These are phyloP conservation scores for Ophiognomonia clavigignenti-juglandacearum DNA, from an alignment of 2,329 filamentous ascomycete genomes.

Conservation along the genomic window DNA sequence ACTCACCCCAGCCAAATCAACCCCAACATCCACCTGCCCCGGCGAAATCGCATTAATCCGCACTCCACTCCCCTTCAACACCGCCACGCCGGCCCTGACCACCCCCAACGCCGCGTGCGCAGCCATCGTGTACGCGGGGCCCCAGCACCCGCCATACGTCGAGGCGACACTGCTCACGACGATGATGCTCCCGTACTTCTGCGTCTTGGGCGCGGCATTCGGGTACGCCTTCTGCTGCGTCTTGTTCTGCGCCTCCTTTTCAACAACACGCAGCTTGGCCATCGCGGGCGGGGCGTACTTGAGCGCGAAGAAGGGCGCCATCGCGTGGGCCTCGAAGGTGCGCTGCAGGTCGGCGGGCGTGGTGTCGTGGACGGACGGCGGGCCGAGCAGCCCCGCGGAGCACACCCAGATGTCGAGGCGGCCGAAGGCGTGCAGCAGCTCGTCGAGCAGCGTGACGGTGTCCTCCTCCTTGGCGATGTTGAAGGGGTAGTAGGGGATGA, in stretches of 20 bases:
- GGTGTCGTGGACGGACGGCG: conserved; percentile 50
- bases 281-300: conserved; percentile 62
- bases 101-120: conserved; percentile 57
- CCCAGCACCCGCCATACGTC: conserved; percentile 55
- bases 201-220: conserved; percentile 56
- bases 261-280: conserved; percentile 54
- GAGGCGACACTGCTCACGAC: conserved; percentile 56
- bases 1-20: conserved; percentile 37
- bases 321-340: conserved; percentile 55
- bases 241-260: too few species aligned
- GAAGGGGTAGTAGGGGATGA: conserved; percentile 59
- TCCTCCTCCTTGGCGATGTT: conserved; percentile 54
- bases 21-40: conserved; percentile 35
- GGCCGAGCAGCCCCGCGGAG: conserved; percentile 52
- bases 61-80: conserved; percentile 53
- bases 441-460: conserved; percentile 56
- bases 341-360: conserved; percentile 50
- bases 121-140: conserved; percentile 56
- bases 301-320: conserved; percentile 60
- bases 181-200: conserved; percentile 57
- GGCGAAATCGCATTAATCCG: conserved; percentile 50
- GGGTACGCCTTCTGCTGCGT: conserved; percentile 50
- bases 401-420: conserved; percentile 58
- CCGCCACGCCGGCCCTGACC: conserved; percentile 51
- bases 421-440: conserved; percentile 56